phyloP scores from a whole-genome alignment of 2,329 filamentous ascomycete genomes.

The Colletotrichum eleusines region DNA sequence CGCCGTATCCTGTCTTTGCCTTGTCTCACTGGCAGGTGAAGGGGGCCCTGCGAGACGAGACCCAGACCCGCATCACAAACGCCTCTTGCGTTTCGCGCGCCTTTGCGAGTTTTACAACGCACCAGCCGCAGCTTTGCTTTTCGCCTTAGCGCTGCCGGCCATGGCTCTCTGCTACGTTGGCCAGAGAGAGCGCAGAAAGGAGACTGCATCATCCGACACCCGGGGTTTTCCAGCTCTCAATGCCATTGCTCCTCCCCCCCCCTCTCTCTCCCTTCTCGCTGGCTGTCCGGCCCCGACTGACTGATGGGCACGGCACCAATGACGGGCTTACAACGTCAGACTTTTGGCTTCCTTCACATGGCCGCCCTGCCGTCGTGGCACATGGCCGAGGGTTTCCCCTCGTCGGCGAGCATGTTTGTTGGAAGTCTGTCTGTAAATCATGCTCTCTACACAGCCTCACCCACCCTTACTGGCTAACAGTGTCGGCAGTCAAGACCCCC shows the following conservation, averaged over 20 bases:
- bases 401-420: constrained; percentile 27
- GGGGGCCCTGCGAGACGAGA: neutral
- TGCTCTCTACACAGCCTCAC: neutral
- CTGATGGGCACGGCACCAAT: neutral
- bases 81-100: constrained; percentile 19
- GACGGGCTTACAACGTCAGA: neutral
- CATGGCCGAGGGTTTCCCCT: constrained; percentile 25
- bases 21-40: constrained; percentile 14
- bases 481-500: neutral
- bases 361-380: neutral
- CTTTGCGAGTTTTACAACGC: constrained; percentile 1
- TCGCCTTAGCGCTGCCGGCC: neutral
- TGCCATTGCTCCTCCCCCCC: neutral
- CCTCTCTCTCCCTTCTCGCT: neutral
- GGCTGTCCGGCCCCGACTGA: neutral
- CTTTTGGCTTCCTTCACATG: neutral
- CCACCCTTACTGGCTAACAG: constrained; percentile 7
- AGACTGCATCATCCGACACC: neutral
- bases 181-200: neutral
- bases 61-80: neutral
- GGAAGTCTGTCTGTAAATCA: constrained; percentile 19
- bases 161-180: neutral
- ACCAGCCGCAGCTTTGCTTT: neutral
- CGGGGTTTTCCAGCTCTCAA: neutral
- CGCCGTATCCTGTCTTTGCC: neutral